Percentiles rank a stretch among this genome's conserved stretches.
phyloP scores from a whole-genome alignment of 805 yeast species.

The Jamesozyma piceae region DNA sequence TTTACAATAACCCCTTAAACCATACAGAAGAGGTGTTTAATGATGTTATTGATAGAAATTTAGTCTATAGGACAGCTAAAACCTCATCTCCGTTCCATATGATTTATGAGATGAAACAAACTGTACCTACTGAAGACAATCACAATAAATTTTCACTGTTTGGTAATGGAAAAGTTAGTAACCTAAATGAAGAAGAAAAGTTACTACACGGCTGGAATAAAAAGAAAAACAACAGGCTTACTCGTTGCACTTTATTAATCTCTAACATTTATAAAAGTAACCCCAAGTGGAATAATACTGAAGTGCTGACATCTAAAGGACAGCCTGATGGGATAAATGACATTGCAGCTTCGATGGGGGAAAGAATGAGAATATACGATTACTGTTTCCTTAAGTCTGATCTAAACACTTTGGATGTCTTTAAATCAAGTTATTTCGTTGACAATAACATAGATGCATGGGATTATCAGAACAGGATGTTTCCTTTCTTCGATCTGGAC shows the following conservation, averaged over 20 bases:
- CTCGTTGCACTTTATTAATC: conserved; percentile 14
- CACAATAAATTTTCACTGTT: no score
- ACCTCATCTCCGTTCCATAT: not conserved
- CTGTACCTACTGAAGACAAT: not conserved
- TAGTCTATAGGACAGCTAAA: not conserved
- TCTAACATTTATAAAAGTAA: conserved; percentile 12
- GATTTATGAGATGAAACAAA: not conserved
- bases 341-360: conserved; percentile 15
- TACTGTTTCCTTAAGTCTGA: conserved; percentile 20
- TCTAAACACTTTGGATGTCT: conserved; percentile 9
- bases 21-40: no score
- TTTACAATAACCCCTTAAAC: not conserved
- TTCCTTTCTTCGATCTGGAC: conserved; percentile 18
- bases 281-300: conserved; percentile 18
- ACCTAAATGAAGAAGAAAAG: not conserved
- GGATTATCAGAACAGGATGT: conserved; percentile 19
- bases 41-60: no score
- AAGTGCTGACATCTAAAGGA: conserved; percentile 8
- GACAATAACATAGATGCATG: not conserved
- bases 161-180: not conserved
- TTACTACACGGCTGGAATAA: not conserved
- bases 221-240: not conserved
- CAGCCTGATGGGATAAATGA: conserved; percentile 14
- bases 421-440: conserved; percentile 3
- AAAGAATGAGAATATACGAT: conserved; percentile 23